Percentiles rank a stretch among this genome's conserved stretches.
These are phyloP conservation scores for Naegleria gruberi DNA, from an alignment of 208 protist species.

Conservation along the genomic window DNA sequence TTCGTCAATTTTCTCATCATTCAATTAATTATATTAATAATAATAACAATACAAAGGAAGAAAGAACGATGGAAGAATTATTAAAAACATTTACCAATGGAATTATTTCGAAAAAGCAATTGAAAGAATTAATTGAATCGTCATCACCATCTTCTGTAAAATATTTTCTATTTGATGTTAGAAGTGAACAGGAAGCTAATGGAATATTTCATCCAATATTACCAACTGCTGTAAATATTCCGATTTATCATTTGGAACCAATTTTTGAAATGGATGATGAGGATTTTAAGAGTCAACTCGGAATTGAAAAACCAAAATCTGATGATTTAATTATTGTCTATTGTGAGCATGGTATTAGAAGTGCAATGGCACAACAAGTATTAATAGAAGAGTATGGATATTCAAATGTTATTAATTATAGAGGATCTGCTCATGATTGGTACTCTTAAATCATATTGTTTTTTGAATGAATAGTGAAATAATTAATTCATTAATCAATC, in stretches of 20 bases:
- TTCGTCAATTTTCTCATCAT: too few relatives aligned
- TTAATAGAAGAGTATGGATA: neutral
- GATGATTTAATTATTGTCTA: constrained; percentile 4
- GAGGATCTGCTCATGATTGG: constrained; percentile 6
- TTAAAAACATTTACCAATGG: too few relatives aligned
- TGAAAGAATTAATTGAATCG: neutral
- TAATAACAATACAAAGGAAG: too few relatives aligned
- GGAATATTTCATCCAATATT: neutral
- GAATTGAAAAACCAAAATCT: neutral
- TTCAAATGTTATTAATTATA: neutral
- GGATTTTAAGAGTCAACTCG: neutral
- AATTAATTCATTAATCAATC: too few relatives aligned
- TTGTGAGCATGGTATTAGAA: neutral
- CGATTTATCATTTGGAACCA: neutral
- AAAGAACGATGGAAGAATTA: too few relatives aligned
- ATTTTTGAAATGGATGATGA: neutral
- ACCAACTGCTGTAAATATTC: neutral
- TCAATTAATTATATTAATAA: too few relatives aligned
- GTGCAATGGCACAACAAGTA: neutral
- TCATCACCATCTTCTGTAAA: neutral
- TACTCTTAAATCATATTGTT: too few relatives aligned
- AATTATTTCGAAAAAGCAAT: neutral
- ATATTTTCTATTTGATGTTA: neutral
- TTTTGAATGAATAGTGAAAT: too few relatives aligned
- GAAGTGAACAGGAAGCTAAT: neutral